Base-by-base conservation (phyloP, 2,329 filamentous ascomycete genomes). In the Thielaviopsis musarum region DNA sequence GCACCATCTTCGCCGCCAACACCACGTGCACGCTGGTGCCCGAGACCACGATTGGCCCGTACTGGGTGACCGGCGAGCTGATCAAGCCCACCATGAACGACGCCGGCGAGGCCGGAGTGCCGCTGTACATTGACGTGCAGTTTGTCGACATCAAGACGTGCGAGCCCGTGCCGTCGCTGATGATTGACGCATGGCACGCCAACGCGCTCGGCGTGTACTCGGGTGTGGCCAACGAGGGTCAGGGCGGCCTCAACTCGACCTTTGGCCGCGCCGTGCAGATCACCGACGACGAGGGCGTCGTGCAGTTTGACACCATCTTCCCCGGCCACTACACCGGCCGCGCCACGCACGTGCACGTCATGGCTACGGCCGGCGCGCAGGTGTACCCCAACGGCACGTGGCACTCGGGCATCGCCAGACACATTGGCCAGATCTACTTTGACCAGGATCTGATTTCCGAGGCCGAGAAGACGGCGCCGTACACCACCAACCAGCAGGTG, bases 371-470 rank as follows among this genome's bases (percentile, higher is more conserved):
- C 61, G 56, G 49, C 41, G 55, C 56, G 17, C n/a, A 48, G 13
- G 10, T 49, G 13, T 52, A 51, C 26, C 38, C 22, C 15, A 24
- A 34, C 41, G 28, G n/a, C 10, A 22, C 15, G 15, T 41, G 4
- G 28, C 15, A 26, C 5, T 34, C 38, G 38, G 38, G 22, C n/a
- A 22, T 17, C 6, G 38, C 56, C 45, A 57, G 30, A 52, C 54
- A 22, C 12, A n/a, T 82, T 34, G 79, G 79, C 30, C 79, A 83
- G 66, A 67, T 81, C 61, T 83, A 79, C 71, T 78, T 81, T 65
- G 77, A 82, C 66, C 75, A 81, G 65, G 70, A 72, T 62, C 73
- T 83, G 30, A 73, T 79, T 61, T 63, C 66, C 17, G 64, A 70
- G 21, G 77, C 82, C 54, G 75, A 79, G 59, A 66, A 65, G 22